These are phyloP conservation scores for Chaetomium strumarium DNA, from an alignment of 2,329 filamentous ascomycete species.

Conservation along the genomic window DNA sequence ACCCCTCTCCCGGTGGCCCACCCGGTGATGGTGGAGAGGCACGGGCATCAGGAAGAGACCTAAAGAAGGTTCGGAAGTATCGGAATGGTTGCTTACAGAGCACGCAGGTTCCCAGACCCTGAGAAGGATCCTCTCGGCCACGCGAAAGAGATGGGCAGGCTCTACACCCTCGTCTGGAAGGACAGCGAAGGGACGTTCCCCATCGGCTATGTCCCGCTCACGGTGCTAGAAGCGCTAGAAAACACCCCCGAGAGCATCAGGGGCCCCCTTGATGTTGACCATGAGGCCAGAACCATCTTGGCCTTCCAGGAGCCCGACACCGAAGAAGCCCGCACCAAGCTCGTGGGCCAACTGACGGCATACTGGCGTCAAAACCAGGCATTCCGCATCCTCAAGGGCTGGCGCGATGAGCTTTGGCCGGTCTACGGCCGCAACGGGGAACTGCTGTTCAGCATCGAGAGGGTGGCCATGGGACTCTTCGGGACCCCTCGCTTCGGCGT, in stretches of 20 bases:
- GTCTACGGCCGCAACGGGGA: conserved; percentile 62
- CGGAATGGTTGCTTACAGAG: neutral
- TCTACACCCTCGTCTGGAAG: conserved; percentile 62
- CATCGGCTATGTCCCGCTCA: conserved; percentile 55
- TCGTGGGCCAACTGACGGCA: conserved; percentile 50
- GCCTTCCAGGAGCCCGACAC: conserved; percentile 51
- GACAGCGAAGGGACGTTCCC: conserved; percentile 57
- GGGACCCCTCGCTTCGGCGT: conserved; percentile 74
- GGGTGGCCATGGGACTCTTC: conserved; percentile 67
- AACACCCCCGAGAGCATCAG: conserved; percentile 45
- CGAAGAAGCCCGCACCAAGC: conserved; percentile 56
- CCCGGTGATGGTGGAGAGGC: no score
- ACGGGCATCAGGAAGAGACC: no score
- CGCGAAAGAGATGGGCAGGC: conserved; percentile 45
- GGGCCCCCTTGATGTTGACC: conserved; percentile 56
- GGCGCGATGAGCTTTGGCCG: conserved; percentile 76
- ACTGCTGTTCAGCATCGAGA: conserved; percentile 68
- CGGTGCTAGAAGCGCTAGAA: conserved; percentile 44
- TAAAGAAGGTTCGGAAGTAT: no score
- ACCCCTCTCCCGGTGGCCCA: neutral
- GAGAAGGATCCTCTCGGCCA: conserved; percentile 53
- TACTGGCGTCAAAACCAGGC: conserved; percentile 64
- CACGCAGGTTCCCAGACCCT: conserved; percentile 68
- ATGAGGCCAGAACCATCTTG: conserved; percentile 54
- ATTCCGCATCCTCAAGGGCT: conserved; percentile 70